These are phyloP conservation scores for Jackrogersella minutella DNA, from an alignment of 495 filamentous ascomycete species.

Conservation along the genomic window DNA sequence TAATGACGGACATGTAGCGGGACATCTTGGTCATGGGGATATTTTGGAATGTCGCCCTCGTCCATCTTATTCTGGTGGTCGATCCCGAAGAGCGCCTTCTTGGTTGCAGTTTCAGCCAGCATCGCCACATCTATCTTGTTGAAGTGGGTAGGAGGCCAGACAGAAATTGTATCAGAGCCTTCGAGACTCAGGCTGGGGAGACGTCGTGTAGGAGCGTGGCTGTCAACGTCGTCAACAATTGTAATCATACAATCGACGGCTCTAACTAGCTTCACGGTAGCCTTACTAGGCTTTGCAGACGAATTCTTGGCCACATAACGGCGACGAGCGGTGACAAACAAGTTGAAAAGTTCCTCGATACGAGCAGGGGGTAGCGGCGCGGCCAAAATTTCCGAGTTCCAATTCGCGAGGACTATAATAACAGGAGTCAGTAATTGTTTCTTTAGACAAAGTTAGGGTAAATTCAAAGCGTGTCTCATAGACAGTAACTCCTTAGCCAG, in stretches of 20 bases:
- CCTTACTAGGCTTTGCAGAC: neutral
- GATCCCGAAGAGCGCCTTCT: conserved; percentile 23
- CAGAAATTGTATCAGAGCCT: no score
- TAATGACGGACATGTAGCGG: conserved; percentile 14
- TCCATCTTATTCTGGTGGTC: neutral
- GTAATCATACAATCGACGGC: conserved; percentile 11
- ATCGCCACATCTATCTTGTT: conserved; percentile 17
- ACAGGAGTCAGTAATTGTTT: neutral
- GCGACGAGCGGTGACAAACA: conserved; percentile 23
- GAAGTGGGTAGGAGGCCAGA: conserved; percentile 25
- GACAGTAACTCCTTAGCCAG: no score
- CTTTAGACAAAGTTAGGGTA: neutral
- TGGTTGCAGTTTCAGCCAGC: conserved; percentile 5
- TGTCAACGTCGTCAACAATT: conserved; percentile 8
- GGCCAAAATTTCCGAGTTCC: conserved; percentile 1
- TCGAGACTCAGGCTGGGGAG: neutral
- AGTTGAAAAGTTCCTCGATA: conserved; percentile 11
- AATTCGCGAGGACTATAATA: conserved; percentile 3
- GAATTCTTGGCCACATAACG: neutral
- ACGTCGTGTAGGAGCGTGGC: neutral
- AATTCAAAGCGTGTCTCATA: no score
- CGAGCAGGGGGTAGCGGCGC: conserved; percentile 1
- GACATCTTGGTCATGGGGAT: conserved; percentile 17
- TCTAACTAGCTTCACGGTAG: neutral
- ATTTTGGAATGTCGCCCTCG: neutral